Evolutionary conservation across 495 filamentous ascomycete species (phyloP), one percentile per base, ranked within the genome.

Genomic region (Clavariopsis aquatica): DNA sequence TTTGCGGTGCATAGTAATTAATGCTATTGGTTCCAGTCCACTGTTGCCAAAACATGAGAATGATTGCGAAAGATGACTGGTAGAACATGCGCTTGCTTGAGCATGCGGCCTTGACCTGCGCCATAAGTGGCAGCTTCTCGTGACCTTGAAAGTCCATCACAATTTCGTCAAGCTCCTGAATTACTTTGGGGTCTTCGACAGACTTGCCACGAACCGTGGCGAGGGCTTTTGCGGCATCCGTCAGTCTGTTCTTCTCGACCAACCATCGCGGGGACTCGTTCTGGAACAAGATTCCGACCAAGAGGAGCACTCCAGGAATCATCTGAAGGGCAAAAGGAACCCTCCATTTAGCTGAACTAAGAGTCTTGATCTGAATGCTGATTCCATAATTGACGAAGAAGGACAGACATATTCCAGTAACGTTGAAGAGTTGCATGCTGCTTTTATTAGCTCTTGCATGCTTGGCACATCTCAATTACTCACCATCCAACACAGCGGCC

Each of bases 261-360:
- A 89, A 81, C 86, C 86, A 90, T 59, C 85, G 75, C 0, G 87
- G 87, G 1, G 82, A 85, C 72, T 90, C 86, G 17, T 78, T 81
- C 55, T 88, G 77, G 66, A 77, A 83, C 26, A 84, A 72, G 52
- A 77, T 71, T 0, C 82, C 78, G 28, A 78, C 26, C 20, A 82
- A 69, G 19, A 87, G 68, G 10, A 85, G 65, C 9, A 78, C 80
- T 10, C 78, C 80, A 2, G 83, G 83, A 52, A 85, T 80, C 29
- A 86, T 77, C 62, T 87, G 84, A 27, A 87, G 74, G 4, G 79
- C 82, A 49, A 86, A 85, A 1, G 84, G 76, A 60, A 87, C 79
- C 31, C 82, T 66, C 83, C 83, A 85, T 69, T 84, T 82, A 5
- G 74, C 76, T 31, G 75, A 75, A 45, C 68, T 77, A 15, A 66